Evolutionary conservation across 352 stramenopile species (phyloP), one percentile per base, ranked within the genome.

Genomic region (Phytophthora macrochlamydospora): DNA sequence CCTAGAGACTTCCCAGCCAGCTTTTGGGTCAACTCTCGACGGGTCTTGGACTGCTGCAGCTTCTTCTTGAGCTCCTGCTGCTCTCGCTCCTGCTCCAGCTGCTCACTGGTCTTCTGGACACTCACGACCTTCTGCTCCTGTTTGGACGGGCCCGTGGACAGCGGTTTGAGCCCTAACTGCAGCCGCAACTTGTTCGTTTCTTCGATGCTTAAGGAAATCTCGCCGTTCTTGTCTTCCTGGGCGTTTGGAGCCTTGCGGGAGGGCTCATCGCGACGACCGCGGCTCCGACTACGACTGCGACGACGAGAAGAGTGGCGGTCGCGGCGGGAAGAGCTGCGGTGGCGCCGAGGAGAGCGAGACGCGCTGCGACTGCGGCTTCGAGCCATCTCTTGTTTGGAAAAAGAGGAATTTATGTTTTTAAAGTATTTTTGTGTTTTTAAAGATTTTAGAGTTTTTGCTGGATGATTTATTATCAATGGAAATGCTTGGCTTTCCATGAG

Each of bases 181-280:
- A 76, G 31, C 55, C 87, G 87, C 54, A 95, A 53, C 40, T 77
- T 76, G 71, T 95, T 95, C 33, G 85, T 95, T 63, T 94, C 87
- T 44, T 95, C 85, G 57, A 95, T 75, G 50, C 81, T 94, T 60
- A 94, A 82, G 13, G 83, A 89, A 49, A 93, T 89, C 65, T 95
- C 87, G 37, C 87, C 87, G 46, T 89, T 90, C 59, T 90, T 87
- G 32, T 92, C 81, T 7, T 77, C 76, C 2, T 61, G 13, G 4
- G 65, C n/a, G 8, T 37, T 24, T 40, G 38, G 12, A 0, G 52
- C 49, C 11, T 65, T 62, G 1, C 65, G n/a, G 4, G 14, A 13
- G 46, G 28, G 2, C 4, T 52, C 46, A 38, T 38, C 9, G 24
- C 46, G 46, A 52, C 40, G 67, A 31, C 50, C 58, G 46, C 50